A percentile compares a stretch with the other conserved stretches of the same genome.
These are phyloP conservation scores for Phytophthora capsici DNA, from an alignment of 352 stramenopile species.

Conservation along the genomic window DNA sequence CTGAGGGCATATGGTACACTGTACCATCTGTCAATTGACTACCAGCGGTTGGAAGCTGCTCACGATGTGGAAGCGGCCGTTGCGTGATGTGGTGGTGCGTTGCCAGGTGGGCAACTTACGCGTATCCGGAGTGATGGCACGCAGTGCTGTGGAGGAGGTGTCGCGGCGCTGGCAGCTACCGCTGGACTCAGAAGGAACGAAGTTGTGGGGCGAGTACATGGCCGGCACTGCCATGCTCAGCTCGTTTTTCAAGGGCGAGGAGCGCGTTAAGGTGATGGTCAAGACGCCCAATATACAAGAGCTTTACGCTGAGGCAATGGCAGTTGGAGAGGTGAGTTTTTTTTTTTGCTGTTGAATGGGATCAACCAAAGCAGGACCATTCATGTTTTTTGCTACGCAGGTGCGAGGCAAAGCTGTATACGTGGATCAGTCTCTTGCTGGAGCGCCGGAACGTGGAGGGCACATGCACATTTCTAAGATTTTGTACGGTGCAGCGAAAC, in stretches of 20 bases:
- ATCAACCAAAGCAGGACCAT: not conserved
- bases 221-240: slow-evolving; percentile 84
- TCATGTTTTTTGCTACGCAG: slow-evolving; percentile 24
- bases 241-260: slow-evolving; percentile 88
- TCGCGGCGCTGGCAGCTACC: slow-evolving; percentile 65
- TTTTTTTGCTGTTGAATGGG: not conserved
- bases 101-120: slow-evolving; percentile 85
- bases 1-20: slow-evolving; percentile 24
- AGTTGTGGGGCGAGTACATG: slow-evolving; percentile 90
- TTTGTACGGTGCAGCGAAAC: slow-evolving; percentile 71
- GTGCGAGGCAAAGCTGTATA: slow-evolving; percentile 71
- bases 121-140: slow-evolving; percentile 77
- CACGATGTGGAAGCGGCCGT: slow-evolving; percentile 54
- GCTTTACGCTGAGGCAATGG: slow-evolving; percentile 81
- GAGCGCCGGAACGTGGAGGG: slow-evolving; percentile 33
- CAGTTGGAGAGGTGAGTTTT: slow-evolving; percentile 68
- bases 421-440: slow-evolving; percentile 35
- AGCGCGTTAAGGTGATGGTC: slow-evolving; percentile 81
- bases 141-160: slow-evolving; percentile 59
- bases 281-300: slow-evolving; percentile 72
- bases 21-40: not conserved
- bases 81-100: slow-evolving; percentile 75
- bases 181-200: slow-evolving; percentile 47
- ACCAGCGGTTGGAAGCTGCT: slow-evolving; percentile 7
- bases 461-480: slow-evolving; percentile 85